phyloP scores from a whole-genome alignment of 2,329 filamentous ascomycete species.

The Ophiostoma triangulosporum region DNA sequence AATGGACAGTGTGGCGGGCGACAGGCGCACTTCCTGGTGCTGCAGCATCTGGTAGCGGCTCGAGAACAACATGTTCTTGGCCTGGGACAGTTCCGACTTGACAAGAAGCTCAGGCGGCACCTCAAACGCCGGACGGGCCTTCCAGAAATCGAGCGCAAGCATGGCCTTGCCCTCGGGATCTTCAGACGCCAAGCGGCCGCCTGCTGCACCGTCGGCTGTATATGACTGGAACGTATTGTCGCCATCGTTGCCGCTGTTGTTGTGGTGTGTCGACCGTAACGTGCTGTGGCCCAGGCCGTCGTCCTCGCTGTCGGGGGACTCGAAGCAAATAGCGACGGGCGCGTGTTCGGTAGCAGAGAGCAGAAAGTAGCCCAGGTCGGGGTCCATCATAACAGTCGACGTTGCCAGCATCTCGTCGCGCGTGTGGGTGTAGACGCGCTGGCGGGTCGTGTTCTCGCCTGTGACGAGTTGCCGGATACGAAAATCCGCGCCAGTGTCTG shows the following conservation, averaged over 20 bases:
- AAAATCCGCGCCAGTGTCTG: constrained; percentile 46
- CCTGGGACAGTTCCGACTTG: constrained; percentile 28
- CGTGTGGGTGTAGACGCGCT: constrained; percentile 43
- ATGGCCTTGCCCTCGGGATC: constrained; percentile 27
- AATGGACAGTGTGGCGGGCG: constrained; percentile 55
- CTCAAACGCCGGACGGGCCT: constrained; percentile 24
- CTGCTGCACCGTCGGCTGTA: background rate
- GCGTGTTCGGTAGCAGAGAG: constrained; percentile 45
- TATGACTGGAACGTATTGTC: constrained; percentile 16
- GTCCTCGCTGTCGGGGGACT: constrained; percentile 39
- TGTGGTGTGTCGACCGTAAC: constrained; percentile 15
- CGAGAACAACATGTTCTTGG: constrained; percentile 35
- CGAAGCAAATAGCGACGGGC: constrained; percentile 45
- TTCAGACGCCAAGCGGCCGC: constrained; percentile 19
- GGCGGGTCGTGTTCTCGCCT: constrained; percentile 40
- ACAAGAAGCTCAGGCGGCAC: constrained; percentile 13
- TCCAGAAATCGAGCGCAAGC: constrained; percentile 37
- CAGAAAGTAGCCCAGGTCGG: constrained; percentile 50
- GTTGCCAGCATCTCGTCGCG: constrained; percentile 38
- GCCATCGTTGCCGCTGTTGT: background rate
- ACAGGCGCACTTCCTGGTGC: constrained; percentile 55
- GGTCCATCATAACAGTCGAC: constrained; percentile 40
- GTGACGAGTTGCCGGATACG: constrained; percentile 46
- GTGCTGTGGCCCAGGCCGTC: constrained; percentile 24
- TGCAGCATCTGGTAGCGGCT: constrained; percentile 45